A percentile compares a stretch with the other conserved stretches of the same genome.
Evolutionary conservation across 768 basidiomycete species (phyloP).

Genomic region (Infundibulicybe gibba): DNA sequence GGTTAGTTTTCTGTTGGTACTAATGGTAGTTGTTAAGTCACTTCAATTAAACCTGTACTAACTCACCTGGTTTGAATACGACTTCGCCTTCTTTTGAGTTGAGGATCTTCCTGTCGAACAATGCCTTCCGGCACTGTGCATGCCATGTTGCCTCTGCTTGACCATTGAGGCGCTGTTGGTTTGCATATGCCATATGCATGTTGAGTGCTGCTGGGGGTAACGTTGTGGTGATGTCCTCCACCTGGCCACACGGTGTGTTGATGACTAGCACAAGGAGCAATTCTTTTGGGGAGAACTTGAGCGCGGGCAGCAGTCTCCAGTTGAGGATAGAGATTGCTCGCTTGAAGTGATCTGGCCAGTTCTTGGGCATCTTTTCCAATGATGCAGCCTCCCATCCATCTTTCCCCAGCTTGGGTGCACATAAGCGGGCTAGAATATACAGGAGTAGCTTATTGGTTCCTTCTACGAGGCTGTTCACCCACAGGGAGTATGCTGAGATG

Average conservation of each 20-base stretch:
- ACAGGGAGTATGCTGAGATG: slow-evolving; percentile 15
- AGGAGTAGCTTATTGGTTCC: slow-evolving; percentile 19
- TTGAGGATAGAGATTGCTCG: no score
- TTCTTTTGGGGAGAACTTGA: no score
- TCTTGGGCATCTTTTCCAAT: slow-evolving; percentile 8
- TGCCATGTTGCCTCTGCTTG: slow-evolving; percentile 19
- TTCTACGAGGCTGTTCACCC: slow-evolving; percentile 25
- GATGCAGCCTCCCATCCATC: slow-evolving; percentile 1
- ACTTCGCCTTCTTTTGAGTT: slow-evolving; percentile 12
- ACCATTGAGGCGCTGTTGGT: slow-evolving; percentile 24
- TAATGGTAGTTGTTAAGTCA: no score
- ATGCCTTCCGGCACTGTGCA: no score
- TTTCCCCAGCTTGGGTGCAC: slow-evolving; percentile 15
- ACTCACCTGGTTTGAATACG: no score
- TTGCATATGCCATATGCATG: slow-evolving; percentile 12
- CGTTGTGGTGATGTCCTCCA: neutral
- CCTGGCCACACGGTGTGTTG: neutral
- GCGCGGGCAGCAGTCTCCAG: no score
- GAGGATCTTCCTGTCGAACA: slow-evolving; percentile 22
- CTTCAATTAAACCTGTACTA: no score
- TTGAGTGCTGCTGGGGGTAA: slow-evolving; percentile 1
- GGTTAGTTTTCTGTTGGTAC: slow-evolving; percentile 21
- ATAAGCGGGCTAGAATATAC: slow-evolving; percentile 8
- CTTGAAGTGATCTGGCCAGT: slow-evolving; percentile 21
- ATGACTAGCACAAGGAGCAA: neutral